Base-by-base conservation (phyloP, 805 yeast species). In the Suhomyces sp. region DNA sequence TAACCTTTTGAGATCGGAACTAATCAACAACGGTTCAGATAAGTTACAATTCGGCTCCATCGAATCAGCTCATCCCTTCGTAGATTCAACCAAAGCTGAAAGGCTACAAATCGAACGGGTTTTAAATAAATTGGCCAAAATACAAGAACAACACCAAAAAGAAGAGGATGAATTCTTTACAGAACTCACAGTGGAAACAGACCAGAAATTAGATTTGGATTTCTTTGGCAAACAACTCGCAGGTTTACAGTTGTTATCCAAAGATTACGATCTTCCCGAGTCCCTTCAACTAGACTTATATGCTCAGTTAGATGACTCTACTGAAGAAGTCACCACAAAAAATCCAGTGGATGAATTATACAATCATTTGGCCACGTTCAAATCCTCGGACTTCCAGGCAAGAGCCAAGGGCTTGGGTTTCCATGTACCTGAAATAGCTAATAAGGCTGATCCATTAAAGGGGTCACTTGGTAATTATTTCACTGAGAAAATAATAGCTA, bases 181-280 rank as follows among this genome's bases (percentile, higher is more conserved):
- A 16, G 57, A 50, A 8, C 39, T 63, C 16, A 14, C 38, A 36
- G 25, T 38, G 12, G 38, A 33, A 31, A 15, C 37, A 42, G 41
- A 51, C 4, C 66, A 21, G 20, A 15, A 38, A 5, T 35, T 77
- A 25, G 77, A 80, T 46, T 43, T 60, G 5, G 68, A 60, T 2
- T 48, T 79, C 11, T 58, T 85, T 33, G 60, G 68, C 28, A 71
- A 75, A 39, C 95, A 85, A 53, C 53, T 85, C 14, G 57, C 76
- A 12, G 82, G 81, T 0, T 68, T 83, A 33, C 85, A 83, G 50
- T 51, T 83, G 12, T 57, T 85, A 25, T 74, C 87, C 2, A 76
- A 70, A 46, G 87, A 83, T 54, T 45, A 81, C 39, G 84, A 80
- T 50, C 56, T 85, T 30, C 88, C 91, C 0, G 70, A 66, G 20